These are phyloP conservation scores for Tricharina praecox DNA, from an alignment of 495 filamentous ascomycete genomes.

Conservation along the genomic window DNA sequence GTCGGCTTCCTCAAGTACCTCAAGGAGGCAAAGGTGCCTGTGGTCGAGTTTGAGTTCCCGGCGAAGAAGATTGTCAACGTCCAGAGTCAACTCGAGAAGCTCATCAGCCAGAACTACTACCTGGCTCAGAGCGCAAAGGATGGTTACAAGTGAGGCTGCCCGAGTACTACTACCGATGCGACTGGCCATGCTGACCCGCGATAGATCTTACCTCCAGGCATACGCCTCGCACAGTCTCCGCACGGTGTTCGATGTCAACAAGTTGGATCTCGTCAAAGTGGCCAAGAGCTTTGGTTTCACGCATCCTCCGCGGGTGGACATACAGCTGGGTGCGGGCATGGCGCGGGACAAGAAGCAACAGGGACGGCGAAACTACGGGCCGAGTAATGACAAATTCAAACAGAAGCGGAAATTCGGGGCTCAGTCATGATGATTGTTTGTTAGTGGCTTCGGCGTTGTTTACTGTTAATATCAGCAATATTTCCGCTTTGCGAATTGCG, in stretches of 20 bases:
- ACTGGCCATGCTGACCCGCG: too few relatives aligned
- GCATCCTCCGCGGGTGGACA: conserved; percentile 78
- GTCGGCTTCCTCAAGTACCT: conserved; percentile 82
- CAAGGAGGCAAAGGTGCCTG: conserved; percentile 78
- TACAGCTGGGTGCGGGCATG: conserved; percentile 74
- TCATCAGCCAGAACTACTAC: conserved; percentile 91
- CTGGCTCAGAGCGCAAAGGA: conserved; percentile 67
- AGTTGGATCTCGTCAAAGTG: conserved; percentile 82
- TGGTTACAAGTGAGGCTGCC: conserved; percentile 34
- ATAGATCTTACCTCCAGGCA: conserved; percentile 72
- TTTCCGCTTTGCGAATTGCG: too few relatives aligned
- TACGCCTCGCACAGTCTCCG: conserved; percentile 84
- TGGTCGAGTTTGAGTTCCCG: conserved; percentile 93
- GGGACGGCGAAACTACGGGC: conserved; percentile 62
- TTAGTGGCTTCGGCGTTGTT: too few relatives aligned
- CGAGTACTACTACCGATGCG: too few relatives aligned
- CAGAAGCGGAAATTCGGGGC: conserved; percentile 4
- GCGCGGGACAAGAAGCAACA: conserved; percentile 67
- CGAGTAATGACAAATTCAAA: conserved; percentile 5
- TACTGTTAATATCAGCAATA: too few relatives aligned
- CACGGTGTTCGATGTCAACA: conserved; percentile 82
- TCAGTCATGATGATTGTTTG: too few relatives aligned
- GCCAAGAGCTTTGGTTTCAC: conserved; percentile 86
- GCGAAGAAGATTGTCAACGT: conserved; percentile 81
- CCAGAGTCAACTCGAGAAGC: conserved; percentile 85